Percentiles rank a stretch among this genome's conserved stretches.
Evolutionary conservation across 2,329 filamentous ascomycete genomes (phyloP).

Genomic region (Botrytis hyacinthi): DNA sequence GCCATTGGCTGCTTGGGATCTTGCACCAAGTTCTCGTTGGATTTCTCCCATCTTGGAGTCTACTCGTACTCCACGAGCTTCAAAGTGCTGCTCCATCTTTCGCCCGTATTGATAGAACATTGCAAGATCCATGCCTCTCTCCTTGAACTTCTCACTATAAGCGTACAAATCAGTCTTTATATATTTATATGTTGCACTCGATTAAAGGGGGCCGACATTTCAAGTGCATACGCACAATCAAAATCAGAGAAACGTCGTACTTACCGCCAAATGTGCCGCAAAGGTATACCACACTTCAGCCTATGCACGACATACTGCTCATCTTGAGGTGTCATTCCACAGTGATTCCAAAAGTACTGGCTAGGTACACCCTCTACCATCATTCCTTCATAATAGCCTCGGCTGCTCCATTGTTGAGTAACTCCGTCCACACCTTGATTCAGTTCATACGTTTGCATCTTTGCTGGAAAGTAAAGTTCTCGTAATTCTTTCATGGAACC

Average conservation of each 20-base stretch:
- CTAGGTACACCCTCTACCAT: neutral
- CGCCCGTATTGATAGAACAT: constrained; percentile 7
- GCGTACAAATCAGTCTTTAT: neutral
- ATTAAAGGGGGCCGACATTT: neutral
- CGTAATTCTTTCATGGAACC: neutral
- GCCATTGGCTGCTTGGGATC: constrained; percentile 15
- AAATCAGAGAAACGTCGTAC: neutral
- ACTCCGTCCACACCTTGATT: constrained; percentile 3
- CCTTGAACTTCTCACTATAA: constrained; percentile 17
- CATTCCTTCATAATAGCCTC: constrained; percentile 5
- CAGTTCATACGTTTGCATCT: constrained; percentile 15
- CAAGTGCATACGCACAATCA: neutral
- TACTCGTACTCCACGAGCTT: neutral
- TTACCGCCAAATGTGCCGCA: constrained; percentile 19
- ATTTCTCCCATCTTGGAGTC: constrained; percentile 17
- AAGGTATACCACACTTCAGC: constrained; percentile 13
- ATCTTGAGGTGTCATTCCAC: constrained; percentile 18
- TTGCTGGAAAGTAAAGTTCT: constrained; percentile 16
- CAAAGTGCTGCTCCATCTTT: constrained; percentile 10
- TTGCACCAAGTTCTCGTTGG: neutral
- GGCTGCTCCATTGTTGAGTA: constrained; percentile 12
- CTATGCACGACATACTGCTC: constrained; percentile 2
- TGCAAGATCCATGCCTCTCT: constrained; percentile 2
- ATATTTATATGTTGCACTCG: neutral
- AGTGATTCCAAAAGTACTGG: constrained; percentile 9